These are phyloP conservation scores for Coniella vitis DNA, from an alignment of 2,329 filamentous ascomycete genomes.

Conservation along the genomic window DNA sequence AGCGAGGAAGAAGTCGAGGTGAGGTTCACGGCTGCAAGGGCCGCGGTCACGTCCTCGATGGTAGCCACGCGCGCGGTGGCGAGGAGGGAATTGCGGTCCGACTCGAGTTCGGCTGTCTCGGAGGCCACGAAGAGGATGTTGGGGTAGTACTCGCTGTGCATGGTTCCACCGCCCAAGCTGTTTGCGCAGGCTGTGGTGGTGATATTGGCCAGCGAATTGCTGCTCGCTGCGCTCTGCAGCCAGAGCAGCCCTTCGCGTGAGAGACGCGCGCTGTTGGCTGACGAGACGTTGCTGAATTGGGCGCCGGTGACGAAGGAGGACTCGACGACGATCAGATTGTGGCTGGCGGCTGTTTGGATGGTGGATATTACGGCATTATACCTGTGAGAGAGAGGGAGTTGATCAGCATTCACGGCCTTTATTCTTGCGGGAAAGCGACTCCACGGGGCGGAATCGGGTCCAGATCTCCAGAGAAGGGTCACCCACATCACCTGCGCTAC, in stretches of 20 bases:
- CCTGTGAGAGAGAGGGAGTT: no score
- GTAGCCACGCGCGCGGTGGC: constrained; percentile 21
- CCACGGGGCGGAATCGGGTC: not conserved
- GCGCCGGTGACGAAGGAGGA: constrained; percentile 30
- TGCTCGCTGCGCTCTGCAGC: constrained; percentile 29
- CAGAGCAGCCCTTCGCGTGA: constrained; percentile 27
- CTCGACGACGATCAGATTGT: constrained; percentile 29
- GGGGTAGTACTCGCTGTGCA: constrained; percentile 27
- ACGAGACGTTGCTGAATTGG: constrained; percentile 29
- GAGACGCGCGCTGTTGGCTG: constrained; percentile 29
- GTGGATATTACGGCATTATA: constrained; percentile 47
- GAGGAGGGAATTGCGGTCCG: constrained; percentile 25
- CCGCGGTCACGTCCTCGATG: not conserved
- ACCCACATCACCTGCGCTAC: constrained; percentile 44
- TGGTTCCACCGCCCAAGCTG: constrained; percentile 24
- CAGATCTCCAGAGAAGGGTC: not conserved
- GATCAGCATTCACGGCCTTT: no score
- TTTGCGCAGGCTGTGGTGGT: constrained; percentile 25
- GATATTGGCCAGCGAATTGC: constrained; percentile 25
- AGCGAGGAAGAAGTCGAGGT: not conserved
- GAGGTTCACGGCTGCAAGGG: not conserved
- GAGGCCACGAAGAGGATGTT: constrained; percentile 29
- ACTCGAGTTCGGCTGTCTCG: no score
- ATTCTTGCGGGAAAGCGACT: not conserved
- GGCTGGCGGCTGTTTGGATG: constrained; percentile 28